Evolutionary conservation across 202 grass and related monocot genomes (phyloP).

Genomic region (Bolboschoenoplectus hybrid): DNA sequence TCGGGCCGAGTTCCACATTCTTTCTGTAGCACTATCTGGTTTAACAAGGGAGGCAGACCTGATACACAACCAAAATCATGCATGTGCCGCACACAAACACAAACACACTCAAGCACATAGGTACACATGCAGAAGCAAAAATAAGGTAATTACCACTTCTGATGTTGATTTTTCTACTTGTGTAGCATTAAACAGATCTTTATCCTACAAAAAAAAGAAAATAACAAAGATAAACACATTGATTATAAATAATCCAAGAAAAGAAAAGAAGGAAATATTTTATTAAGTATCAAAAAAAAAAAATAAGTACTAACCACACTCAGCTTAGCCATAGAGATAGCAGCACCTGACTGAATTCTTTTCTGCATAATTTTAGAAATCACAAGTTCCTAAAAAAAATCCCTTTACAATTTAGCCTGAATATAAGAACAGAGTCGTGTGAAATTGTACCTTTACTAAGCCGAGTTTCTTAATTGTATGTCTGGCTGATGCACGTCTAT

Average conservation of each 20-base stretch:
- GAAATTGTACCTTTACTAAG: constrained; percentile 30
- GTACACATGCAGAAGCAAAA: neutral
- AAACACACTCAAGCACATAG: neutral
- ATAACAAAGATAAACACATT: neutral
- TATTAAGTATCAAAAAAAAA: neutral
- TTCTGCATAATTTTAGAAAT: constrained; percentile 4
- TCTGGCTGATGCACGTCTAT: neutral
- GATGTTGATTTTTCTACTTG: neutral
- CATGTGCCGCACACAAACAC: neutral
- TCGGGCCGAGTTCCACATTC: neutral
- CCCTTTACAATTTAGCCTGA: neutral
- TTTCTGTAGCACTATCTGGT: neutral
- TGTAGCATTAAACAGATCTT: neutral
- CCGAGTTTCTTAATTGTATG: neutral
- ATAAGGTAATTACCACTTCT: constrained; percentile 2
- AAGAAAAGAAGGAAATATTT: neutral
- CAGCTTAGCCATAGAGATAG: constrained; percentile 10
- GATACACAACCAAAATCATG: neutral
- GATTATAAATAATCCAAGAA: neutral
- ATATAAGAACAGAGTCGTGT: neutral
- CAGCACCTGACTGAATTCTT: neutral
- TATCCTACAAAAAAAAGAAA: constrained; percentile 18
- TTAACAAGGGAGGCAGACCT: neutral
- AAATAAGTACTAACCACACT: neutral
- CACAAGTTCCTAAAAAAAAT: neutral